Conservation (phyloP, 1,284 basidiomycete genomes). For the Mycena sp. region DNA sequence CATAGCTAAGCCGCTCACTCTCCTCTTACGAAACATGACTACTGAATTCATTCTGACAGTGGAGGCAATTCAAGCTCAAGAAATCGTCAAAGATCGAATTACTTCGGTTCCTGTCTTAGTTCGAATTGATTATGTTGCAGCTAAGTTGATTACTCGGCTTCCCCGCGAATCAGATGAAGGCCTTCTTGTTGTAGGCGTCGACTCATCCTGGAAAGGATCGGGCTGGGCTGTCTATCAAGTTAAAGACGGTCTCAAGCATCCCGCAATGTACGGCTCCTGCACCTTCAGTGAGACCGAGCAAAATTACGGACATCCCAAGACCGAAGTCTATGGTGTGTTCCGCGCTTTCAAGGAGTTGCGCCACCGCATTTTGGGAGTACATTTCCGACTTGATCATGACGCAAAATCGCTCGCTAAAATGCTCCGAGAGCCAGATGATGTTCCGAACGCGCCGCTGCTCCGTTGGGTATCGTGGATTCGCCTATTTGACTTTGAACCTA, state of each 20-base stretch:
- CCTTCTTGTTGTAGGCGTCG: slow-evolving; percentile 42
- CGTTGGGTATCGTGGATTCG: slow-evolving; percentile 35
- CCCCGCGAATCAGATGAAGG: slow-evolving; percentile 37
- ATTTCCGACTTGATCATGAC: slow-evolving; percentile 45
- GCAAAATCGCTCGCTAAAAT: slow-evolving; percentile 45
- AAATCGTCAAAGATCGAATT: slow-evolving; percentile 36
- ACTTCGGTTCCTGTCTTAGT: slow-evolving; percentile 37
- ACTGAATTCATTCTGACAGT: slow-evolving; percentile 34
- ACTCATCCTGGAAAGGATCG: slow-evolving; percentile 40
- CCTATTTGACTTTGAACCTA: slow-evolving; percentile 42
- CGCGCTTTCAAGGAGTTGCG: slow-evolving; percentile 32
- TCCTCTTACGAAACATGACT: slow-evolving; percentile 28
- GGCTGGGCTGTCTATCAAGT: background rate
- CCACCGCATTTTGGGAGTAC: slow-evolving; percentile 32
- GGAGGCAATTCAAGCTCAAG: slow-evolving; percentile 33
- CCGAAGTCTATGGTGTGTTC: slow-evolving; percentile 2
- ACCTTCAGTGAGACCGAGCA: background rate
- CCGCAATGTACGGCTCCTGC: background rate
- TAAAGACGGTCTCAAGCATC: background rate
- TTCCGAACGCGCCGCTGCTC: slow-evolving; percentile 37
- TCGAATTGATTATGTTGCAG: slow-evolving; percentile 41
- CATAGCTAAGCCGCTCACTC: slow-evolving; percentile 41
- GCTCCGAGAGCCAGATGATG: slow-evolving; percentile 43
- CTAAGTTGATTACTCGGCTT: slow-evolving; percentile 11
- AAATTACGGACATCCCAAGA: background rate